Conservation (phyloP, 495 filamentous ascomycete species). For the Penicillium verhagenii region DNA sequence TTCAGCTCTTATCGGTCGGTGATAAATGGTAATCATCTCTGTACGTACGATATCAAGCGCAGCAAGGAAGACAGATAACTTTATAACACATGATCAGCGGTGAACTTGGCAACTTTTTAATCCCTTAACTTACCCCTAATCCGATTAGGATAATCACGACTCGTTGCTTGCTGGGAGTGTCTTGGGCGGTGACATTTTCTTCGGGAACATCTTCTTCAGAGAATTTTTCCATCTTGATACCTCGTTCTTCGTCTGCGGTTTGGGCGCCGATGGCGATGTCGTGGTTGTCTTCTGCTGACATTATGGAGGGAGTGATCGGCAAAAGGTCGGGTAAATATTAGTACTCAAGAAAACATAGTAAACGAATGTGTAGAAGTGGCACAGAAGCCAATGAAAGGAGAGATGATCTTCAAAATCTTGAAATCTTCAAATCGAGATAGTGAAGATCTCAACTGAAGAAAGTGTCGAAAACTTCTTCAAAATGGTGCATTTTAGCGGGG, state of each 20-base stretch:
- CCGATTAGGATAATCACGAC: background rate
- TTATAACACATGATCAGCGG: background rate
- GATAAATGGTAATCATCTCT: too few species aligned
- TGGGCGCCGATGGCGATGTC: background rate
- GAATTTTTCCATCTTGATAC: background rate
- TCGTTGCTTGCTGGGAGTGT: background rate
- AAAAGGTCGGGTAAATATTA: slow-evolving; percentile 1
- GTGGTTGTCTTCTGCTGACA: background rate
- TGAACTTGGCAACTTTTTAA: background rate
- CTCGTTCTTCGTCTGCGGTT: background rate
- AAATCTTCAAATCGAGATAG: background rate
- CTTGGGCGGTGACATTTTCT: background rate
- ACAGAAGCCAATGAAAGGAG: background rate
- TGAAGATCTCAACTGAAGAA: background rate
- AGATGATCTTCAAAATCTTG: background rate
- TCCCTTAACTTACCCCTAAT: slow-evolving; percentile 2
- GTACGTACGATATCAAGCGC: slow-evolving; percentile 1
- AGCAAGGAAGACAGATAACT: slow-evolving; percentile 2
- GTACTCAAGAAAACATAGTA: background rate
- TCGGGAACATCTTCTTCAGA: background rate
- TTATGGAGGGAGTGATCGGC: background rate
- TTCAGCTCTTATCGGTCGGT: background rate
- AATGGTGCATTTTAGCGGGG: background rate
- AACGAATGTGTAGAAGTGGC: background rate
- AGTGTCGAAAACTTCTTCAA: background rate